These are phyloP conservation scores for Geosmithia putterillii DNA, from an alignment of 2,329 filamentous ascomycete species.

Conservation along the genomic window DNA sequence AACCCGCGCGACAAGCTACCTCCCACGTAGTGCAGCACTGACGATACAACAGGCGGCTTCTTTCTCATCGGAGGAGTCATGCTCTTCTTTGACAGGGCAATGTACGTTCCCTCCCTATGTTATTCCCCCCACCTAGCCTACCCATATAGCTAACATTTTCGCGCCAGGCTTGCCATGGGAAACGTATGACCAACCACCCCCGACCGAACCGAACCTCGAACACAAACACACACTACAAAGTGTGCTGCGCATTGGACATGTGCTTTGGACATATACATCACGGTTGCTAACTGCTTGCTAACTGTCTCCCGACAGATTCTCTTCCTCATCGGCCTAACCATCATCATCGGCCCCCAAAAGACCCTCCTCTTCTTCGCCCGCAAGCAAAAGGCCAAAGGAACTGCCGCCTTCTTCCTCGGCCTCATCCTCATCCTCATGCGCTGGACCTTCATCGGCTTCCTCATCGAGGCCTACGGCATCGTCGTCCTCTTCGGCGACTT, in stretches of 20 bases:
- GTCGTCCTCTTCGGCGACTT: constrained; percentile 93
- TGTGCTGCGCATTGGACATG: too few relatives aligned
- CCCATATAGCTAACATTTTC: constrained; percentile 6
- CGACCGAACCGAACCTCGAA: constrained; percentile 4
- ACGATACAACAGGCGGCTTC: constrained; percentile 58
- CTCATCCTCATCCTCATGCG: constrained; percentile 75
- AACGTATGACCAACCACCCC: constrained; percentile 47
- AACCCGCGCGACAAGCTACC: neutral
- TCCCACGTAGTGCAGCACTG: neutral
- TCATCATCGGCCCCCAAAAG: constrained; percentile 88
- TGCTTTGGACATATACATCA: too few relatives aligned
- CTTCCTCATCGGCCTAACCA: constrained; percentile 90
- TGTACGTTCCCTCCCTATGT: constrained; percentile 43
- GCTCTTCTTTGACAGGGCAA: constrained; percentile 94
- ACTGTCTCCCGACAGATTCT: constrained; percentile 54
- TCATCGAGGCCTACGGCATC: constrained; percentile 86
- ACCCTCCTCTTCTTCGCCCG: constrained; percentile 91
- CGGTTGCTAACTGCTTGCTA: too few relatives aligned
- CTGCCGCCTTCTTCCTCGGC: constrained; percentile 73
- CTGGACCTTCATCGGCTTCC: constrained; percentile 86
- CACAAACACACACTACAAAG: constrained; percentile 4
- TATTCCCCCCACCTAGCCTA: neutral
- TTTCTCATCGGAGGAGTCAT: constrained; percentile 91
- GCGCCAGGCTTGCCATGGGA: constrained; percentile 80
- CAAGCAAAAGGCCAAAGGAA: constrained; percentile 84